These are phyloP conservation scores for Hanseniaspora clermontiae DNA, from an alignment of 805 yeast species.

Conservation along the genomic window DNA sequence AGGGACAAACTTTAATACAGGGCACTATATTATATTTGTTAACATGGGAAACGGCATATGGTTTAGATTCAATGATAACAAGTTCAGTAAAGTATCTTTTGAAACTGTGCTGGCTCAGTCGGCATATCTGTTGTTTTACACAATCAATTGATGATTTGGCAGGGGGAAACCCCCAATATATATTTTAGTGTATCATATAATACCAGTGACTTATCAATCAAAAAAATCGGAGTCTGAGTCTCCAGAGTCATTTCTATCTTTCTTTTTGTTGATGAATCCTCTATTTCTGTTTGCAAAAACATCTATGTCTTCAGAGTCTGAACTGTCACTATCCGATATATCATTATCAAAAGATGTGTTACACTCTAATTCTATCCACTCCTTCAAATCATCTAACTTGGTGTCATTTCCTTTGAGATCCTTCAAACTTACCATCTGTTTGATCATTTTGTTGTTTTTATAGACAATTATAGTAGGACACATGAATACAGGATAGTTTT, in stretches of 20 bases:
- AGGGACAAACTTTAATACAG: slow-evolving; percentile 80
- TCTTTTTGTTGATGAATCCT: not conserved
- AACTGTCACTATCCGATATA: not conserved
- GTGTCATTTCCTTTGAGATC: slow-evolving; percentile 79
- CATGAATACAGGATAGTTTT: slow-evolving; percentile 76
- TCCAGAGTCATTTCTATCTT: slow-evolving; percentile 22
- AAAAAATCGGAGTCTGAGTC: slow-evolving; percentile 37
- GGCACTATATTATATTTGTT: slow-evolving; percentile 77
- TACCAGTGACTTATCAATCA: slow-evolving; percentile 24
- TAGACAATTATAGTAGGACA: slow-evolving; percentile 86
- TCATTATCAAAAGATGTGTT: slow-evolving; percentile 4
- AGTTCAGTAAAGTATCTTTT: slow-evolving; percentile 51
- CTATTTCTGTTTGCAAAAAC: slow-evolving; percentile 10
- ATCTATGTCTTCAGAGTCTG: not conserved
- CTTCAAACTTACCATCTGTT: slow-evolving; percentile 68
- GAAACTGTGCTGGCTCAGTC: slow-evolving; percentile 55
- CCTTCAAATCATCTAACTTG: slow-evolving; percentile 55
- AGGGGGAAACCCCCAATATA: not conserved
- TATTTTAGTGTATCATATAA: no score
- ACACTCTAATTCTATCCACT: slow-evolving; percentile 25
- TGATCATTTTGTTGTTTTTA: slow-evolving; percentile 60
- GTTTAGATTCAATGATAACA: slow-evolving; percentile 86
- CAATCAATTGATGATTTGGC: slow-evolving; percentile 22
- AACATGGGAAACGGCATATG: slow-evolving; percentile 66
- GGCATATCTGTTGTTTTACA: slow-evolving; percentile 71